Conservation (phyloP, 768 basidiomycete genomes). For the Hortiboletus campestris region DNA sequence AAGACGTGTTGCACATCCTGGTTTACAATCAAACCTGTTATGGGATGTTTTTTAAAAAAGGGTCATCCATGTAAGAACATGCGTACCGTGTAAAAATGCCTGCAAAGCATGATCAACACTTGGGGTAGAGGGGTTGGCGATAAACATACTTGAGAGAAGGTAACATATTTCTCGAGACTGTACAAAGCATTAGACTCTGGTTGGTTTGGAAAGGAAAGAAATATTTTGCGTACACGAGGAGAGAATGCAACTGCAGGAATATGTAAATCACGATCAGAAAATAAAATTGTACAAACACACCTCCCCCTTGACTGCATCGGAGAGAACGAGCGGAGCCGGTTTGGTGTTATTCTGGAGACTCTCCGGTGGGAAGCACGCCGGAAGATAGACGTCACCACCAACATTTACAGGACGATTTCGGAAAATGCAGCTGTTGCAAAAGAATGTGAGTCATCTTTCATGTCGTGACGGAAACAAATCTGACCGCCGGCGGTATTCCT, state of each 20-base stretch:
- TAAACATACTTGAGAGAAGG: slow-evolving; percentile 27
- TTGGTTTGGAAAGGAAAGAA: background rate
- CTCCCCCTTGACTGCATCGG: slow-evolving; percentile 47
- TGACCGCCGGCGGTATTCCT: no score
- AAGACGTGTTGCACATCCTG: slow-evolving; percentile 29
- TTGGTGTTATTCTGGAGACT: slow-evolving; percentile 16
- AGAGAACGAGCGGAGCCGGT: slow-evolving; percentile 32
- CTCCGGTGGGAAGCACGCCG: slow-evolving; percentile 52
- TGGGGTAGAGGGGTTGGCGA: slow-evolving; percentile 32
- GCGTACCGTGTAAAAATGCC: slow-evolving; percentile 25
- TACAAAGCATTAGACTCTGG: slow-evolving; percentile 40
- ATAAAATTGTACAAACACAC: slow-evolving; percentile 26
- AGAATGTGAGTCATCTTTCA: no score
- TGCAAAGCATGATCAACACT: slow-evolving; percentile 23
- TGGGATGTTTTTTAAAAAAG: background rate
- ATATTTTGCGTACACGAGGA: slow-evolving; percentile 48
- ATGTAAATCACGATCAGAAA: background rate
- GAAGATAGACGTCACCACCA: slow-evolving; percentile 44
- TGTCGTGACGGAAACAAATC: no score
- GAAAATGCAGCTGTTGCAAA: no score
- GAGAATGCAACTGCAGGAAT: slow-evolving; percentile 47
- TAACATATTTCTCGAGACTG: slow-evolving; percentile 34
- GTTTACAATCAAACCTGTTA: slow-evolving; percentile 24
- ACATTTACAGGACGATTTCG: slow-evolving; percentile 34
- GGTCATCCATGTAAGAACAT: background rate